Conservation (phyloP, 2,329 filamentous ascomycete species). For the Exophiala bonariae region DNA sequence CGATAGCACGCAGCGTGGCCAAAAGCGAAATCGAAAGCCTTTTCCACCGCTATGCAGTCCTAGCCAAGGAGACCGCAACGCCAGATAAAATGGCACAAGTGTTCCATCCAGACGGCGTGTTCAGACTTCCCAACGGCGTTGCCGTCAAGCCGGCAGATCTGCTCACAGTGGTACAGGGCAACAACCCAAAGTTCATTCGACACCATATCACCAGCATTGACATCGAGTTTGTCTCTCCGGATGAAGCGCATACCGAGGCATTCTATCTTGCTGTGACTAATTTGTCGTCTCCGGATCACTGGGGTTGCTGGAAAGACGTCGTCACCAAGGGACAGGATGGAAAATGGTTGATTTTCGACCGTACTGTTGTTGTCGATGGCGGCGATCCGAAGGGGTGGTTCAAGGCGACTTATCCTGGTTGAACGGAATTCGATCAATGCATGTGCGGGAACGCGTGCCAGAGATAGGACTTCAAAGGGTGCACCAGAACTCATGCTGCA, state of each 20-base stretch:
- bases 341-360: constrained; percentile 3
- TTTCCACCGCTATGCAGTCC: constrained; percentile 8
- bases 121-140: constrained; percentile 3
- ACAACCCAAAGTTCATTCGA: constrained; percentile 7
- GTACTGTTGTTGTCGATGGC: constrained; percentile 5
- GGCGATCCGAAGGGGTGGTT: constrained; percentile 8
- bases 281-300: constrained; percentile 5
- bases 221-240: constrained; percentile 1
- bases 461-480: too few relatives aligned
- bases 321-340: constrained; percentile 1
- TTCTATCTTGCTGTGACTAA: constrained; percentile 2
- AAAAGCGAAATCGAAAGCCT: constrained; percentile 9
- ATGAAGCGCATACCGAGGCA: constrained; percentile 1
- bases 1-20: background rate
- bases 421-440: too few relatives aligned
- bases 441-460: too few relatives aligned
- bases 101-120: constrained; percentile 1
- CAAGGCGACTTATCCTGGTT: background rate
- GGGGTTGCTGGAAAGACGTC: constrained; percentile 11
- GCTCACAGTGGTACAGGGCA: background rate
- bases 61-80: background rate
- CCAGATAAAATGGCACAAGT: background rate
- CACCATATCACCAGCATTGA: constrained; percentile 12
- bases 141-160: constrained; percentile 1
- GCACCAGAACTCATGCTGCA: too few relatives aligned